Evolutionary conservation across 2,329 filamentous ascomycete species (phyloP), one percentile per base, ranked within the genome.

Genomic region (Talaromyces islandicus): DNA sequence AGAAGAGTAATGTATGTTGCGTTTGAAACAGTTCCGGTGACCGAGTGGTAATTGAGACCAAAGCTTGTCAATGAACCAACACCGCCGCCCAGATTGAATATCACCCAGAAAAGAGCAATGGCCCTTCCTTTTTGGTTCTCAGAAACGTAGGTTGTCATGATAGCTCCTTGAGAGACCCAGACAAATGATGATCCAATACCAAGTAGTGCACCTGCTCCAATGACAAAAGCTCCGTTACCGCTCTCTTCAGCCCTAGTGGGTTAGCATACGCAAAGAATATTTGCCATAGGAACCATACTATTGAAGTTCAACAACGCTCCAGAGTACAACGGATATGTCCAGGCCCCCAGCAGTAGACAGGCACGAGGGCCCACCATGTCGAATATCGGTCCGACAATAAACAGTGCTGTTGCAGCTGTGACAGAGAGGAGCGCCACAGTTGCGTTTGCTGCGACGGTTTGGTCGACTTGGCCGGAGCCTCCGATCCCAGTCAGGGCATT

Each of bases 1-100:
- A 82, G 72, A 21, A 81, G 72, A 21, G 80, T 79, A 38, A 81
- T 78, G 63, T 83, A 83, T 7, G 81, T 83, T 19, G 73, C 75
- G 65, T 82, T 72, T 2, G 77, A 76, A 2, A 83, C 81, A 0
- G 80, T 80, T 29, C 76, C 74, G 30, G 65, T 70, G 10, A 62
- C 73, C 21, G 73, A 78, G 61, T 75, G 56, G 61, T 70, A 80
- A 66, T 80, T 80, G 41, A 78, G 67, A 0, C 76, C 77, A 59
- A 80, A 80, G 21, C 74, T 75, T 4, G 73, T 77, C 3, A 81
- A 71, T 1, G 75, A 76, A 7, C 78, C 78, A 14, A 80, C 73
- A 10, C 73, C 76, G 11, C 77, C 76, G 32, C 77, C 77, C 1
- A 79, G 69, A 64, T 79, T 80, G 68, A 80, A 79, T 57, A 80